Conservation (phyloP, 805 yeast genomes). For the Cyberlindnera maritima region DNA sequence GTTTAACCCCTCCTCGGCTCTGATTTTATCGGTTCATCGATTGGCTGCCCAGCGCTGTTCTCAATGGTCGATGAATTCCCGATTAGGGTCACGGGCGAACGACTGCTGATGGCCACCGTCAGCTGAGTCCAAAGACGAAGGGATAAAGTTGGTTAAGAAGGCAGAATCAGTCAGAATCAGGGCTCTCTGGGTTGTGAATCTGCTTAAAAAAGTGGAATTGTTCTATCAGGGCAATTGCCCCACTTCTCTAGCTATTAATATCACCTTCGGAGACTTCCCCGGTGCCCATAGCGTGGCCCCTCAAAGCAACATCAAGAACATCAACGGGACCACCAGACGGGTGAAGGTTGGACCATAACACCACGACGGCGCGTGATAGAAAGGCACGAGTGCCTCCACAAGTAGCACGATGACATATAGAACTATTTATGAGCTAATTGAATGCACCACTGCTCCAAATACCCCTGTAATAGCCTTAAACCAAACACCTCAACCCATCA, state of each 20-base stretch:
- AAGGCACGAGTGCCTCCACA: no score
- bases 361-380: not conserved
- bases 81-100: not conserved
- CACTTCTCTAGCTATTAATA: not conserved
- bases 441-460: not conserved
- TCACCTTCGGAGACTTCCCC: not conserved
- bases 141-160: no score
- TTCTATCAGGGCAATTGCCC: no score
- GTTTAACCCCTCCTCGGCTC: no score
- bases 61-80: not conserved
- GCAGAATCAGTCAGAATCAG: not conserved
- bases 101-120: slow-evolving; percentile 1
- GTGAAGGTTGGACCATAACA: not conserved
- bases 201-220: not conserved
- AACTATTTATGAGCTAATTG: not conserved
- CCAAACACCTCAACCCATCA: not conserved
- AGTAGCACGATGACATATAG: not conserved
- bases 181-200: not conserved
- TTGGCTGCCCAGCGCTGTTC: not conserved
- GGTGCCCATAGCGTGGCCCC: not conserved
- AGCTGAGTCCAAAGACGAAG: not conserved
- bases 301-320: not conserved
- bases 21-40: not conserved
- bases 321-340: not conserved
- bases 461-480: not conserved